Percentiles rank a stretch among this genome's conserved stretches.
Conservation (phyloP, 2,329 filamentous ascomycete genomes). For the Cordyceps cicadae region DNA sequence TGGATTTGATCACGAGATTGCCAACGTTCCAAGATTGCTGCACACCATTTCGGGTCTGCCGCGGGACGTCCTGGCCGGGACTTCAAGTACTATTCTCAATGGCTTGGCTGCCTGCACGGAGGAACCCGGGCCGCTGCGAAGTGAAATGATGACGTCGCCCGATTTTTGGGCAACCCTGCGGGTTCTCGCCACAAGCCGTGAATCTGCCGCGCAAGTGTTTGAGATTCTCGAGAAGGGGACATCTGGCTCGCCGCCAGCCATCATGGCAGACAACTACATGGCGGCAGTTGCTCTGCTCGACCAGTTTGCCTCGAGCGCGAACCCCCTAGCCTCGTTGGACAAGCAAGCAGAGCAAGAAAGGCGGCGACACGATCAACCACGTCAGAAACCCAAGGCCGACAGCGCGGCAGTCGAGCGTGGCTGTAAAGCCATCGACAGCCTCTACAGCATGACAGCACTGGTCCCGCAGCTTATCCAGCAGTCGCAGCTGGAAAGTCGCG, state of each 20-base stretch:
- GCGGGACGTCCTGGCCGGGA: conserved; percentile 65
- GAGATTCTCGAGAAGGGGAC: conserved; percentile 76
- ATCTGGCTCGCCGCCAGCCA: conserved; percentile 64
- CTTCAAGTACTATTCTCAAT: conserved; percentile 66
- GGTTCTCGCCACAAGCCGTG: conserved; percentile 58
- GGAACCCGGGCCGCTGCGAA: conserved; percentile 67
- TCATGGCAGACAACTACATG: conserved; percentile 94
- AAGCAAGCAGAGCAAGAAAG: conserved; percentile 52
- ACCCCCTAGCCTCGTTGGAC: conserved; percentile 61
- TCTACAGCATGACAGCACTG: conserved; percentile 72
- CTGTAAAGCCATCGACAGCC: conserved; percentile 69
- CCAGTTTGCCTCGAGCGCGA: conserved; percentile 79
- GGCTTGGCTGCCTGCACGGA: conserved; percentile 75
- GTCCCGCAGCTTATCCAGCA: conserved; percentile 85
- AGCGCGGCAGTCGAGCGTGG: conserved; percentile 61
- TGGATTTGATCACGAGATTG: conserved; percentile 85
- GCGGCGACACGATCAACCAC: conserved; percentile 24
- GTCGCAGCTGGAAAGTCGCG: conserved; percentile 79
- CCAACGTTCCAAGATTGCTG: conserved; percentile 83
- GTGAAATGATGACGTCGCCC: conserved; percentile 90
- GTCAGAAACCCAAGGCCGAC: conserved; percentile 21
- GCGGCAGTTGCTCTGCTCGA: conserved; percentile 76
- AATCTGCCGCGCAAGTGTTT: conserved; percentile 72
- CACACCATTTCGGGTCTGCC: conserved; percentile 87
- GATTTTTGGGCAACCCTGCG: conserved; percentile 94